phyloP scores from a whole-genome alignment of 352 stramenopile genomes.

The Thraustochytrium sp. region DNA sequence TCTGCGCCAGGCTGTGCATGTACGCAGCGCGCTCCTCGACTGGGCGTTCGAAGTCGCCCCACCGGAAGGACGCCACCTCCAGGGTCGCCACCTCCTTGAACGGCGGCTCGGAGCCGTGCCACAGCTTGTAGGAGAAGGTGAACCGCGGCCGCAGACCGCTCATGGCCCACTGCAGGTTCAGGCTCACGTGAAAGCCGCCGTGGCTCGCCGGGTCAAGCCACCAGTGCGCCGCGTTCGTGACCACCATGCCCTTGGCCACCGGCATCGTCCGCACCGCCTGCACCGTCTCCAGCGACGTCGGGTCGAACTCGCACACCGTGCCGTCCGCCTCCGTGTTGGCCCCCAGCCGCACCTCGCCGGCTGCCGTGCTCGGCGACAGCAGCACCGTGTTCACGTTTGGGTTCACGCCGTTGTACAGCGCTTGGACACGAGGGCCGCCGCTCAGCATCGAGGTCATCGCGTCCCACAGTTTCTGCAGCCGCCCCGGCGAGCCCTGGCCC shows the following conservation, averaged over 20 bases:
- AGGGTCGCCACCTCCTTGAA: neutral
- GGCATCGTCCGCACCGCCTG: neutral
- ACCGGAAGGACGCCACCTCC: neutral
- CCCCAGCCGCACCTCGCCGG: neutral
- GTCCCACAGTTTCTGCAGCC: neutral
- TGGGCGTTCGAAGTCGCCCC: neutral
- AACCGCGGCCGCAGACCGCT: neutral
- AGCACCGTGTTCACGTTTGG: slow-evolving; percentile 34
- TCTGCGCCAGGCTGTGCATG: slow-evolving; percentile 43
- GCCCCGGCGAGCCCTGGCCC: neutral
- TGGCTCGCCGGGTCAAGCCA: slow-evolving; percentile 11
- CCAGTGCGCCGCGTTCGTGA: slow-evolving; percentile 24
- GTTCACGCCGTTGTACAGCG: slow-evolving; percentile 18
- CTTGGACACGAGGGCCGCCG: neutral
- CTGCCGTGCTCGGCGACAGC: neutral
- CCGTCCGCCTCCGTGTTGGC: slow-evolving; percentile 23
- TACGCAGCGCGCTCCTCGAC: slow-evolving; percentile 10
- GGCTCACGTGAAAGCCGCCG: slow-evolving; percentile 23
- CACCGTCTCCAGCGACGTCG: neutral
- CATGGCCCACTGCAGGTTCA: slow-evolving; percentile 15
- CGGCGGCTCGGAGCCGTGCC: neutral
- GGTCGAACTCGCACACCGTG: slow-evolving; percentile 19
- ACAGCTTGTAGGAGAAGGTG: slow-evolving; percentile 13
- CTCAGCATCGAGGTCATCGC: neutral
- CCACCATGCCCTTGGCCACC: neutral